A percentile compares a stretch with the other conserved stretches of the same genome.
phyloP scores from a whole-genome alignment of 805 yeast genomes.

The Suhomyces pyralidae region DNA sequence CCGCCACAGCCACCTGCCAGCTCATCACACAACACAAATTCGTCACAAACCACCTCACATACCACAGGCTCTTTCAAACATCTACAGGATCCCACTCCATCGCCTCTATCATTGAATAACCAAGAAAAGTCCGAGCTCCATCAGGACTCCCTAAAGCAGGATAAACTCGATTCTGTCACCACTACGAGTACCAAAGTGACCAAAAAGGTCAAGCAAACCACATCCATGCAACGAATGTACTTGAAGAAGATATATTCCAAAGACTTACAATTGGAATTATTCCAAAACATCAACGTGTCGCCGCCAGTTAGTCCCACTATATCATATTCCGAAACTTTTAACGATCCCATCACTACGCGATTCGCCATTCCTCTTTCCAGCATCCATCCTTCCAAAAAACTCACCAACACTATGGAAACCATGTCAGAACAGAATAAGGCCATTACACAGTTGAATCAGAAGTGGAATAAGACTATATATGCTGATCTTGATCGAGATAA shows the following conservation, averaged over 20 bases:
- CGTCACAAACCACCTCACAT: neutral
- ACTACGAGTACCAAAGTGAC: neutral
- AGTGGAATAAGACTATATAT: conserved; percentile 36
- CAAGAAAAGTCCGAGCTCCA: neutral
- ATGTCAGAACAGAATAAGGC: conserved; percentile 31
- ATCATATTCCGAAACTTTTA: neutral
- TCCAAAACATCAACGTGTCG: conserved; percentile 12
- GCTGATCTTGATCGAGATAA: neutral
- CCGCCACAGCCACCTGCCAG: neutral
- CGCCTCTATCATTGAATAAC: conserved; percentile 21
- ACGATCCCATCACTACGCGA: conserved; percentile 10
- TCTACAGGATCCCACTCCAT: conserved; percentile 21
- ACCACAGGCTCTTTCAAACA: neutral
- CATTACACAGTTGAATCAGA: conserved; percentile 34
- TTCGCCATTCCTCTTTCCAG: conserved; percentile 4
- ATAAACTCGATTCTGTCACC: neutral
- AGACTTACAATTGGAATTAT: conserved; percentile 38
- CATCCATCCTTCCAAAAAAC: neutral
- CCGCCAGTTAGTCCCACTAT: conserved; percentile 10
- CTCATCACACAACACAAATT: neutral
- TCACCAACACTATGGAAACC: conserved; percentile 7
- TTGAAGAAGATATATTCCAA: conserved; percentile 35
- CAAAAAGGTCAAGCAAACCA: conserved; percentile 14
- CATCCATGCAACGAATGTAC: conserved; percentile 20
- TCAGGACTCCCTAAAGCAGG: neutral